These are phyloP conservation scores for Cruciata laevipes DNA, from an alignment of 257 asterid genomes.

Conservation along the genomic window DNA sequence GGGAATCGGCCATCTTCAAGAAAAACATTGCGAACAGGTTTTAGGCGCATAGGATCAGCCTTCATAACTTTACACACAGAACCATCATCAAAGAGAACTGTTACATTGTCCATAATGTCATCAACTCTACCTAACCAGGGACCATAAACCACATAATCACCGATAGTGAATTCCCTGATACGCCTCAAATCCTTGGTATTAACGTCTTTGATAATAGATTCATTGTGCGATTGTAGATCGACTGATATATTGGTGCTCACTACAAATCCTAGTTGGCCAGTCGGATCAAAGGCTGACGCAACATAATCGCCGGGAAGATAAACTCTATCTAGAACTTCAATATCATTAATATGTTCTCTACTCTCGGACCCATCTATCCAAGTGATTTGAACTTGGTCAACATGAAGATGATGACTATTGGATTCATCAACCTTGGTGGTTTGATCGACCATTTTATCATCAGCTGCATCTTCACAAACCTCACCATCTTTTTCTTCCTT, in stretches of 20 bases:
- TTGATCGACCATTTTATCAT: conserved; percentile 26
- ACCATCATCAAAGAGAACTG: conserved; percentile 90
- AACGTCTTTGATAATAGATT: conserved; percentile 43
- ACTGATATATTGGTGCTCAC: conserved; percentile 63
- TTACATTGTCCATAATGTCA: conserved; percentile 86
- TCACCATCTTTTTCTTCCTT: conserved; percentile 44
- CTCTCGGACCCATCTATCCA: conserved; percentile 89
- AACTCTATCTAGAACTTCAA: conserved; percentile 77
- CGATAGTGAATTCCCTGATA: conserved; percentile 73
- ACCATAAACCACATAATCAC: conserved; percentile 90
- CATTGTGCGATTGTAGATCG: conserved; percentile 61
- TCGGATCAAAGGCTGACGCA: conserved; percentile 84
- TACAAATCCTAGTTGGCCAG: conserved; percentile 93
- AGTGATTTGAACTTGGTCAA: conserved; percentile 77
- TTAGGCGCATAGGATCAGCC: conserved; percentile 82
- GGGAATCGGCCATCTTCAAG: conserved; percentile 93
- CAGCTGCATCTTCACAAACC: conserved; percentile 38
- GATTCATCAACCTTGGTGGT: conserved; percentile 30
- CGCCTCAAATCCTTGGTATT: conserved; percentile 64
- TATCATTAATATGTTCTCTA: conserved; percentile 42
- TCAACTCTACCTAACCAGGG: conserved; percentile 99
- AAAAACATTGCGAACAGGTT: conserved; percentile 64
- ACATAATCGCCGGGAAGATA: conserved; percentile 94
- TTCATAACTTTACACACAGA: conserved; percentile 85
- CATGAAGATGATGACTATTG: conserved; percentile 46